Evolutionary conservation across 139 green algal species (phyloP), one percentile per base, ranked within the genome.

Genomic region (Penium margaritaceum): DNA sequence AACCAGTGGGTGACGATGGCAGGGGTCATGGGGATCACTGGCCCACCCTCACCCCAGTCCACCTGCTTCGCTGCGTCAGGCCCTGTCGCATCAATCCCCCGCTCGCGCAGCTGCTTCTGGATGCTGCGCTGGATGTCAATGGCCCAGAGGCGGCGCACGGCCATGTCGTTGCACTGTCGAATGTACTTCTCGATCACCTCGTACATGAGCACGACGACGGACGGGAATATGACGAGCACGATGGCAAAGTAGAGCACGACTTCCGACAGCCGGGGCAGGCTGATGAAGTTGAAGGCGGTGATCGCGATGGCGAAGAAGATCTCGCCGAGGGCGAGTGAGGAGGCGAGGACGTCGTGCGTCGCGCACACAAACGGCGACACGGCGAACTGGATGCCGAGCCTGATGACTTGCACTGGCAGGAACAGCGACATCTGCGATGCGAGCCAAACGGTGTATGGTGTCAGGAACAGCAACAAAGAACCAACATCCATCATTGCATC

Each of bases 231-330:
- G 41, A 51, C 12, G 41, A 51, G 41, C 41, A 12, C 41, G 41
- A 51, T 51, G 41, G 41, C 41, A 9, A 51, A 9, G 41, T 12
- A 9, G 41, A 51, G 12, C 9, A 51, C 12, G 41, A 51, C 41
- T 12, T 51, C 41, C 12, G 41, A 51, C 9, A 51, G 12, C 41
- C 12, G 9, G 9, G 9, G 9, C 9, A 51, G 41, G 41, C 41
- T 12, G 41, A 64, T 32, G 27, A 38, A 64, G 55, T 64, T 64
- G 55, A 29, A 64, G 5, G 27, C 55, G 27, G 30, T 64, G 27
- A 32, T 36, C n/a, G 55, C 55, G 7, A 64, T 35, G 27, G 30
- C 36, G 55, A 64, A 64, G 55, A 64, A 37, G 24, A 64, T 38
- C 7, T 64, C 55, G 55, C 24, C 55, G 7, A 64, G 24, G 30